Evolutionary conservation across 441 rosid genomes (phyloP).

Genomic region (Arabidopsis lyrata): DNA sequence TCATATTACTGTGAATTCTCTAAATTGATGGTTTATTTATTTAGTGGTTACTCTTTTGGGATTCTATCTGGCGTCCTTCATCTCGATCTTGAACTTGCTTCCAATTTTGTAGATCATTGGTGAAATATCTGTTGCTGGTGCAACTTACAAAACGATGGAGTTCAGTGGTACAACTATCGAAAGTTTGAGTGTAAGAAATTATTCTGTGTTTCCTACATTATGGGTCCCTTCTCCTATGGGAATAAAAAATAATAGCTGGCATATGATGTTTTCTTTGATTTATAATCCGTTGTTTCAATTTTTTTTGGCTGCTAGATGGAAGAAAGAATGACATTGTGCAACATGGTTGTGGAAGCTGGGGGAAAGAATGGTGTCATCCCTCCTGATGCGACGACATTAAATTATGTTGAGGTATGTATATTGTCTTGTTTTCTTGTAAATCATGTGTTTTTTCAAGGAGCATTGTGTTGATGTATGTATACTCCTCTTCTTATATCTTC

Average conservation of each 20-base stretch:
- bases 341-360: constrained; percentile 99
- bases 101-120: constrained; percentile 78
- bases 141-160: constrained; percentile 97
- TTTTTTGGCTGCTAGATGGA: constrained; percentile 72
- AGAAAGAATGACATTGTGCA: constrained; percentile 97
- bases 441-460: not conserved
- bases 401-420: constrained; percentile 78
- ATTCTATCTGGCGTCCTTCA: constrained; percentile 6
- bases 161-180: constrained; percentile 92
- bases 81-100: constrained; percentile 28
- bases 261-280: not conserved
- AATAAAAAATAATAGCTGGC: not conserved
- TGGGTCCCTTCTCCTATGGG: not conserved
- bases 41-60: not conserved
- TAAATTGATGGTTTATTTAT: constrained; percentile 4
- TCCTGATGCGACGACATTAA: constrained; percentile 87
- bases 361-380: constrained; percentile 97
- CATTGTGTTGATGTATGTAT: not conserved
- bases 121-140: constrained; percentile 97
- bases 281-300: constrained; percentile 14
- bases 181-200: constrained; percentile 71
- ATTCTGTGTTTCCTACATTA: constrained; percentile 9
- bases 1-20: constrained; percentile 9
- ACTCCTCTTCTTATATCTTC: constrained; percentile 32
- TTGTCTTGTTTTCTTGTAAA: constrained; percentile 11